These are phyloP conservation scores for Heimioporus sp. DNA, from an alignment of 768 basidiomycete species.

Conservation along the genomic window DNA sequence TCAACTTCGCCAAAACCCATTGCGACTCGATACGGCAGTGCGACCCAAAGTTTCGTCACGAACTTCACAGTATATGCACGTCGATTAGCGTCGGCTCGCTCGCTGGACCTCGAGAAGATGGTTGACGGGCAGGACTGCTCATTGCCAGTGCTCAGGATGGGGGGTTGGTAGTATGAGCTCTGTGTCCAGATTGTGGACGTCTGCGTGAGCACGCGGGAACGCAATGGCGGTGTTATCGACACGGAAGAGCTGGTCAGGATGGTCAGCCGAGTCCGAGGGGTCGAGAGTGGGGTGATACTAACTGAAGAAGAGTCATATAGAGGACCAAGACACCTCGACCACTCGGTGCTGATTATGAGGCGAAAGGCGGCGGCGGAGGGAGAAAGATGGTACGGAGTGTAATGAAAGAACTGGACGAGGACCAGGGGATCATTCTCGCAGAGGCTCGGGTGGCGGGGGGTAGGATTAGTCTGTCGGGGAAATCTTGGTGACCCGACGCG, in stretches of 20 bases:
- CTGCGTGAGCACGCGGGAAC: slow-evolving; percentile 81
- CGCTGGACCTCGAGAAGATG: slow-evolving; percentile 79
- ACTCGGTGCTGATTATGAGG: slow-evolving; percentile 88
- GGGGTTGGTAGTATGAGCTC: slow-evolving; percentile 95
- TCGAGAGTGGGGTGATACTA: slow-evolving; percentile 66
- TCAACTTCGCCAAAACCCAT: slow-evolving; percentile 79
- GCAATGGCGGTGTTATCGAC: slow-evolving; percentile 92
- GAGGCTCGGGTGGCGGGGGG: slow-evolving; percentile 69
- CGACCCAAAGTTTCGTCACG: slow-evolving; percentile 86
- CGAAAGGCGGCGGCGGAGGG: slow-evolving; percentile 65
- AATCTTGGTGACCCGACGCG: slow-evolving; percentile 53
- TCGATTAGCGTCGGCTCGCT: slow-evolving; percentile 95
- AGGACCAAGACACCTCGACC: slow-evolving; percentile 87
- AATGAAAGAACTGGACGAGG: slow-evolving; percentile 87
- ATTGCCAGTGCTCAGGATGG: too few species aligned
- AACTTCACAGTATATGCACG: slow-evolving; percentile 94
- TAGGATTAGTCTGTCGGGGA: slow-evolving; percentile 64
- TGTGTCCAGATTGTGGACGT: slow-evolving; percentile 95
- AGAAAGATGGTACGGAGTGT: slow-evolving; percentile 83
- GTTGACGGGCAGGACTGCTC: slow-evolving; percentile 91
- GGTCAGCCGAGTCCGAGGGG: slow-evolving; percentile 72
- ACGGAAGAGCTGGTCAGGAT: slow-evolving; percentile 81
- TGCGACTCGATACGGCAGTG: slow-evolving; percentile 76
- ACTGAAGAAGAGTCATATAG: slow-evolving; percentile 82
- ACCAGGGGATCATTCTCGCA: slow-evolving; percentile 81